Evolutionary conservation across 2,329 filamentous ascomycete species (phyloP), one percentile per base, ranked within the genome.

Genomic region (Harringtonia aguacate): DNA sequence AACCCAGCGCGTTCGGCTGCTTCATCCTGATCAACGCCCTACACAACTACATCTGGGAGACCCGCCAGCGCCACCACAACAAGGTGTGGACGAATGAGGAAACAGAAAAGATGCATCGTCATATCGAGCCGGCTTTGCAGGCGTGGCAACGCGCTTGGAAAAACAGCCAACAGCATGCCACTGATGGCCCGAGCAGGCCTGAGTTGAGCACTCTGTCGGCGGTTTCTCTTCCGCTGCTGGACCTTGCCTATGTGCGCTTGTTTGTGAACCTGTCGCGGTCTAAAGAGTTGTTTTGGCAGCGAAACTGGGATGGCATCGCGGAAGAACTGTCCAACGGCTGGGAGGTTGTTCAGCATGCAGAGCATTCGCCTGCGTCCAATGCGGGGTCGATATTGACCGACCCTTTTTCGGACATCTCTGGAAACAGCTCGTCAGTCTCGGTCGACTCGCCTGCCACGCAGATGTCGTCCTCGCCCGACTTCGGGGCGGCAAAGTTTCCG

Each of bases 41-140:
- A 21, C 92, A 97, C 65, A 95, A 95, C 54, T 95, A 95, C 61
- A 95, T 97, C 36, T 97, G 92, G 92, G 90, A 97, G 63, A 95
- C 89, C 0, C 76, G 90, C 21, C 89, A 95, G 62, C 74, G 88
- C 42, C 89, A 95, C 54, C 82, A 89, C 54, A 88, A 85, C 53
- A 82, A 87, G 49, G 72, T 87, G 39, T 95, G 90, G 90, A 94
- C 88, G 2, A 79, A 82, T 29, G 83, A 90, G 51, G 90, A 97
- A 62, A 94, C 87, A 0, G 89, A 97, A 53, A 87, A 88, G 51
- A 94, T 97, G 88, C 89, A 95, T 59, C 78, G 84, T 2, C 88
- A 95, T 56, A 94, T 97, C 46, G 89, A 95, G 60, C 90, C 90
- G 12, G 90, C 90, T 3, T 68, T 98, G 48, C 84, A 88, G 59